Base-by-base conservation (phyloP, 2,329 filamentous ascomycete genomes). In the Rhynchosporium graminicola region DNA sequence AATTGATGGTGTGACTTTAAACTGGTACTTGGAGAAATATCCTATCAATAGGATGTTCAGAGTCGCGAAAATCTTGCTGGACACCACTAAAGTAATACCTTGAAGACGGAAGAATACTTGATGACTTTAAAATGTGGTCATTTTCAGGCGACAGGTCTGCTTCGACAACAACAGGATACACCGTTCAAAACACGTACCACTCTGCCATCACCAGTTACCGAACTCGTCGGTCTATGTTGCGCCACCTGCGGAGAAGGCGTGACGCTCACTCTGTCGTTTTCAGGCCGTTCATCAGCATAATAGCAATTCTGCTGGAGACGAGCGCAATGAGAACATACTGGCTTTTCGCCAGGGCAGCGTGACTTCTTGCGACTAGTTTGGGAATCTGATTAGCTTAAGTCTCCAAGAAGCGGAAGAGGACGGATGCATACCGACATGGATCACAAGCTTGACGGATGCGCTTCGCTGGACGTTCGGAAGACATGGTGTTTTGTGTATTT, bases 301-400 rank as follows among this genome's bases (percentile, higher is more conserved):
- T 75, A 70, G 64, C 80, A 83, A 63, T 69, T 69, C 67, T 82
- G 80, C 4, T 76, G 75, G 36, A 82, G 72, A n/a, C 80, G 76
- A 38, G 76, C 73, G 70, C 80, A 83, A 57, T 80, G 76, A 1
- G 80, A 81, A 67, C 80, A 83, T 0, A 74, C 67, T 0, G 80
- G 80, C 61, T 79, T 76, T 66, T 82, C 80, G 8, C 80, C 80
- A 0, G 80, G 79, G 63, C 80, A 83, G 71, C 77, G 77, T 36
- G 79, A 77, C 69, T 83, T 83, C 70, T 82, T 83, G 47, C 80
- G 76, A 62, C 80, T 82, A 20, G 43, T 12, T 36, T n/a, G 12
- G 42, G 33, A 36, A 5, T 5, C 61, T 15, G 57, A 33, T 33
- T 38, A n/a, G 40, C 63, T 26, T 12, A 15, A 38, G n/a, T 31